phyloP scores from a whole-genome alignment of 176 grass and related monocot genomes.

The Chrysopogon serrulatus region DNA sequence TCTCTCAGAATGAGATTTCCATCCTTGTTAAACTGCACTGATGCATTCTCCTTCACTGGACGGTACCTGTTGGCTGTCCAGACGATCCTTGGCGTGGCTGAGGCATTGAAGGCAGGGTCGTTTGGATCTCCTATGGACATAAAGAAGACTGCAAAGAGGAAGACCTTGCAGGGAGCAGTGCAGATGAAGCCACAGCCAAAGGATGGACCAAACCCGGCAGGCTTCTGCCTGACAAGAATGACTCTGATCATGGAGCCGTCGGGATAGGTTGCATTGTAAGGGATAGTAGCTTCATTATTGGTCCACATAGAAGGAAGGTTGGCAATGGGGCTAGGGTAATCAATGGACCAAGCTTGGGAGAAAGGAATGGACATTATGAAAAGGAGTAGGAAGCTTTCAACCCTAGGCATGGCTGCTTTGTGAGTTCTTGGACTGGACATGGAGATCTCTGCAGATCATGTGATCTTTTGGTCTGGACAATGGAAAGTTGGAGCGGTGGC shows the following conservation, averaged over 20 bases:
- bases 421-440: slow-evolving; percentile 29
- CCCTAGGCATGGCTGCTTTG: slow-evolving; percentile 8
- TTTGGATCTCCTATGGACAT: slow-evolving; percentile 6
- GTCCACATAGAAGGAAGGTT: slow-evolving; percentile 36
- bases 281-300: slow-evolving; percentile 41
- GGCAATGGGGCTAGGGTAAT: slow-evolving; percentile 52
- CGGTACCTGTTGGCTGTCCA: slow-evolving; percentile 53
- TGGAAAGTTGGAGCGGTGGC: background rate
- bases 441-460: slow-evolving; percentile 20
- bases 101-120: background rate
- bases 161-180: slow-evolving; percentile 32
- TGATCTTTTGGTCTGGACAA: slow-evolving; percentile 22
- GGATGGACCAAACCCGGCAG: slow-evolving; percentile 26
- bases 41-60: slow-evolving; percentile 43
- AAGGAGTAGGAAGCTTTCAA: slow-evolving; percentile 14
- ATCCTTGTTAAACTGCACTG: slow-evolving; percentile 31
- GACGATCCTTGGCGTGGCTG: slow-evolving; percentile 17
- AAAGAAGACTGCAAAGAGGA: slow-evolving; percentile 48
- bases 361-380: slow-evolving; percentile 23
- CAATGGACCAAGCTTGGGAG: slow-evolving; percentile 39
- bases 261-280: background rate
- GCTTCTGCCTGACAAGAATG: slow-evolving; percentile 46
- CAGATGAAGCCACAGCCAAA: slow-evolving; percentile 53
- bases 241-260: slow-evolving; percentile 22
- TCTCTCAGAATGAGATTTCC: slow-evolving; percentile 49